phyloP scores from a whole-genome alignment of 129 eudicot species.

The Tagetes patula region DNA sequence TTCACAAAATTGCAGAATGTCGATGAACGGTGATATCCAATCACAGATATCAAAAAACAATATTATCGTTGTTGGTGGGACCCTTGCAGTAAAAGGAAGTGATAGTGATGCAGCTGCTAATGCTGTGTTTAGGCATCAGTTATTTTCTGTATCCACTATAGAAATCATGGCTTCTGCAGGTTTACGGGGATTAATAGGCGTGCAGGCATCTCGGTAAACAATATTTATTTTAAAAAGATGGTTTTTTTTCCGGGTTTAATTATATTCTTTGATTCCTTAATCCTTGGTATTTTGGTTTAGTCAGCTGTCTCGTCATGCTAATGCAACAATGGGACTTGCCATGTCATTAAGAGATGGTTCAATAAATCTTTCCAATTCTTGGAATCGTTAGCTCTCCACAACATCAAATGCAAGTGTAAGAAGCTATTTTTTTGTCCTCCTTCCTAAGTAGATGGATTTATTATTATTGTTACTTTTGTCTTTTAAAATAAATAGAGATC shows the following conservation, averaged over 20 bases:
- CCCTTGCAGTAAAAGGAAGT: conserved; percentile 64
- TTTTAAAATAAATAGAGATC: not conserved
- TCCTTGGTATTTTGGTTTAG: conserved; percentile 40
- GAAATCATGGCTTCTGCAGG: conserved; percentile 81
- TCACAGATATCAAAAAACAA: conserved; percentile 70
- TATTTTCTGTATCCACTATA: conserved; percentile 62
- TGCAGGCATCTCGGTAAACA: conserved; percentile 76
- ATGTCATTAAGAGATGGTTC: conserved; percentile 85
- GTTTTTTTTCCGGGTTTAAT: not conserved
- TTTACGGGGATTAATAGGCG: conserved; percentile 61
- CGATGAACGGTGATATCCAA: conserved; percentile 82
- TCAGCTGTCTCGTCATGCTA: conserved; percentile 61
- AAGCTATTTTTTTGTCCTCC: conserved; percentile 18
- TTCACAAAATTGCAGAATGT: conserved; percentile 55
- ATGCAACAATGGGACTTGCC: conserved; percentile 80
- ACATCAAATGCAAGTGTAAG: conserved; percentile 76
- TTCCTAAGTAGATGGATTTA: not conserved
- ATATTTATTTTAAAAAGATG: not conserved
- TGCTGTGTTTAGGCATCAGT: conserved; percentile 66
- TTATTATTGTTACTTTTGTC: too few species aligned
- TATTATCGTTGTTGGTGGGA: conserved; percentile 74
- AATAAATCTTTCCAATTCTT: conserved; percentile 74
- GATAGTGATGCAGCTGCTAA: conserved; percentile 82
- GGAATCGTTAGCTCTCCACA: conserved; percentile 86
- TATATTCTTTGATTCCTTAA: not conserved